A percentile compares a stretch with the other conserved stretches of the same genome.
Conservation (phyloP, 2,329 filamentous ascomycete genomes). For the Xylaria sp. region DNA sequence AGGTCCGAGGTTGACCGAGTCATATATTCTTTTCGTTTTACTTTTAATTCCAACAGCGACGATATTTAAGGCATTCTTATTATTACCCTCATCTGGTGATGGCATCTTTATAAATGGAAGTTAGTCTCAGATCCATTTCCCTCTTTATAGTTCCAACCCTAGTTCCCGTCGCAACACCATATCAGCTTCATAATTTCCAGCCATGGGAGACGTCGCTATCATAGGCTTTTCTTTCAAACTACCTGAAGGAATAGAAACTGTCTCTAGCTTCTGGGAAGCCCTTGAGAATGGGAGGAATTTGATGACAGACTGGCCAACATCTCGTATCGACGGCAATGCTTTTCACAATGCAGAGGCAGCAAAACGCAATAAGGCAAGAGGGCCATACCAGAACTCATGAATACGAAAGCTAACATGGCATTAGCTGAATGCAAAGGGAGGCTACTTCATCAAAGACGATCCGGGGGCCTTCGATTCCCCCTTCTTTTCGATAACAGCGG, state of each 20-base stretch:
- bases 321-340: conserved; percentile 46
- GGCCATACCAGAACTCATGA: background rate
- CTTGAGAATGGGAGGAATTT: conserved; percentile 48
- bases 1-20: background rate
- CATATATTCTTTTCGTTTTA: background rate
- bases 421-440: conserved; percentile 41
- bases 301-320: conserved; percentile 49
- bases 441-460: conserved; percentile 51
- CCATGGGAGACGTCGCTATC: conserved; percentile 44
- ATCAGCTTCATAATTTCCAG: background rate
- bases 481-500: conserved; percentile 53
- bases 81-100: background rate
- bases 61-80: background rate
- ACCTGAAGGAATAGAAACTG: conserved; percentile 50
- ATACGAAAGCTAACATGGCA: conserved; percentile 30
- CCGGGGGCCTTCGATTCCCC: conserved; percentile 52
- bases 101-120: background rate
- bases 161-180: background rate
- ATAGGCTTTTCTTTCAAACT: conserved; percentile 54
- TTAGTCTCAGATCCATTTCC: background rate
- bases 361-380: conserved; percentile 31
- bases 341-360: conserved; percentile 37
- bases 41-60: background rate
- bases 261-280: conserved; percentile 50
- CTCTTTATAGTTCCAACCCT: background rate